These are phyloP conservation scores for Melanopsichium pennsylvanicum DNA, from an alignment of 1,284 basidiomycete species.

Conservation along the genomic window DNA sequence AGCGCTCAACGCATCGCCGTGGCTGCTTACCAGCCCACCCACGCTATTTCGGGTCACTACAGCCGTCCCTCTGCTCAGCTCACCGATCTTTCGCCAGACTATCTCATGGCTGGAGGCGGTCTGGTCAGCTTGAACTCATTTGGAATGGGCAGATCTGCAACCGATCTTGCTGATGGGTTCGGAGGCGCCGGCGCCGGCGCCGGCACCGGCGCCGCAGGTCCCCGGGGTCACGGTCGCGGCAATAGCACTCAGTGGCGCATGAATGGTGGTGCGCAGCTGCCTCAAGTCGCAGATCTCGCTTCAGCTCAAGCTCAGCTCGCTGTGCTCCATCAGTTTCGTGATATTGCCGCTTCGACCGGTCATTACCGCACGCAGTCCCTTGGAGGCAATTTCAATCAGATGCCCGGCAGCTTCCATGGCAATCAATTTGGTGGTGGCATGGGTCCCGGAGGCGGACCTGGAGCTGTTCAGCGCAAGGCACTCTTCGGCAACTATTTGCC, in stretches of 20 bases:
- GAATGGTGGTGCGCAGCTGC: slow-evolving; percentile 30
- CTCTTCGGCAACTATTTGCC: slow-evolving; percentile 98
- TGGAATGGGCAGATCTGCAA: slow-evolving; percentile 42
- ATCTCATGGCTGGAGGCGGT: slow-evolving; percentile 63
- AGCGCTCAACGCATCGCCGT: slow-evolving; percentile 34
- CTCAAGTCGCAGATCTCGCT: slow-evolving; percentile 63
- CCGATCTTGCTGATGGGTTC: slow-evolving; percentile 61
- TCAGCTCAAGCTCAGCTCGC: slow-evolving; percentile 85
- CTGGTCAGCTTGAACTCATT: slow-evolving; percentile 54
- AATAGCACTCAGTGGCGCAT: slow-evolving; percentile 50
- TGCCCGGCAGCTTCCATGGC: slow-evolving; percentile 69
- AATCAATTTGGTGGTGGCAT: slow-evolving; percentile 69
- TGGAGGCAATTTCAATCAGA: slow-evolving; percentile 91
- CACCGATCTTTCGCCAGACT: slow-evolving; percentile 58
- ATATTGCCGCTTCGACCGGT: slow-evolving; percentile 75
- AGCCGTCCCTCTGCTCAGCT: slow-evolving; percentile 62
- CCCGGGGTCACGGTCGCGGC: slow-evolving; percentile 40
- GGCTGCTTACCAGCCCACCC: slow-evolving; percentile 27
- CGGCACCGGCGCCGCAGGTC: slow-evolving; percentile 32
- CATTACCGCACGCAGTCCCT: slow-evolving; percentile 97
- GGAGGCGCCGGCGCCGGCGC: slow-evolving; percentile 45
- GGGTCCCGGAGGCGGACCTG: slow-evolving; percentile 64
- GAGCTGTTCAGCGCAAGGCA: slow-evolving; percentile 90
- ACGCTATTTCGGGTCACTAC: slow-evolving; percentile 43
- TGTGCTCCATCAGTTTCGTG: slow-evolving; percentile 92